Conservation (phyloP, 768 basidiomycete genomes). For the Lentinula lateritia region DNA sequence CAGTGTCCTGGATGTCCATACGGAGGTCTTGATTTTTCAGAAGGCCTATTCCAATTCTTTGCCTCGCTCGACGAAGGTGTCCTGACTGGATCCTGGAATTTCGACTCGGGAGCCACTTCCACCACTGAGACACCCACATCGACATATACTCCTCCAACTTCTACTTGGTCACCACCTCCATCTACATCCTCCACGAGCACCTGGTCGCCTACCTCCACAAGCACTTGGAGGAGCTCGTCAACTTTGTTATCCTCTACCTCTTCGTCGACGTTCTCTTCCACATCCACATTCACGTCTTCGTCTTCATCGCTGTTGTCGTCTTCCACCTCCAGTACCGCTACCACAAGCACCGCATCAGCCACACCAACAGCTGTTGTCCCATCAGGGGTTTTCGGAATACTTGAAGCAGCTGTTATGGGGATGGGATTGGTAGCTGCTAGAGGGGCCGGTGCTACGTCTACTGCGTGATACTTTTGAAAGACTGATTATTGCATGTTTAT, state of each 20-base stretch:
- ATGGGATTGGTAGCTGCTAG: not conserved
- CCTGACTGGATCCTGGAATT: conserved; percentile 44
- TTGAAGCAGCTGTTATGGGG: not conserved
- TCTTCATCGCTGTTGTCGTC: conserved; percentile 23
- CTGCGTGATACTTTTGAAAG: not conserved
- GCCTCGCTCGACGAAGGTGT: conserved; percentile 31
- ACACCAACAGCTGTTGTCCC: not conserved
- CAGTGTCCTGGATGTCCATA: conserved; percentile 51
- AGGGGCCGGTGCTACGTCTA: not conserved
- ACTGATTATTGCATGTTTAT: not conserved
- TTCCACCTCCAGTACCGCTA: not conserved
- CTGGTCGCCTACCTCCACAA: not conserved
- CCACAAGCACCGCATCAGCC: not conserved
- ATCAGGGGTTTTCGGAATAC: not conserved
- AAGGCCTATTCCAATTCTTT: conserved; percentile 47
- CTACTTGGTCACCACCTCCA: conserved; percentile 16
- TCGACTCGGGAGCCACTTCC: conserved; percentile 13
- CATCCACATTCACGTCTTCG: conserved; percentile 29
- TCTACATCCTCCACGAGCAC: conserved; percentile 8
- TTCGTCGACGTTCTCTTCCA: conserved; percentile 23
- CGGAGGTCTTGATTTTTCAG: conserved; percentile 56
- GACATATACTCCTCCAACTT: conserved; percentile 17
- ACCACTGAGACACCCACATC: conserved; percentile 4
- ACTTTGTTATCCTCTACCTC: conserved; percentile 30
- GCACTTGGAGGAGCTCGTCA: conserved; percentile 10